Evolutionary conservation across 176 grass and related monocot species (phyloP).

Genomic region (Lolium rigidum): DNA sequence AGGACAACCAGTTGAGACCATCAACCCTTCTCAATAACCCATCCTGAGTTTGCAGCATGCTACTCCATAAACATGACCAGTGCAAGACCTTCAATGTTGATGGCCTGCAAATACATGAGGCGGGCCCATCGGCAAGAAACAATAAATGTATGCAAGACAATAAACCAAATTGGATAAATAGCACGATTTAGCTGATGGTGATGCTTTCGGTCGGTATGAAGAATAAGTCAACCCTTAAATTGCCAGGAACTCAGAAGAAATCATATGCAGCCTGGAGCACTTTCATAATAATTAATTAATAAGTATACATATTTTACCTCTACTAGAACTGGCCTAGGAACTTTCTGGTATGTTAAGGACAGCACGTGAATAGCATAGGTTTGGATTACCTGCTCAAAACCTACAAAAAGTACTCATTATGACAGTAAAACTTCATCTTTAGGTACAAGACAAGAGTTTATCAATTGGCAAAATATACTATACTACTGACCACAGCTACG

Average conservation of each 20-base stretch:
- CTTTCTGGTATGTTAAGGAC: constrained; percentile 96
- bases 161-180: background rate
- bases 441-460: constrained; percentile 1
- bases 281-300: constrained; percentile 15
- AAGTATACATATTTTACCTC: constrained; percentile 61
- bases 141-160: too few species aligned
- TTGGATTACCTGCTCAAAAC: constrained; percentile 99
- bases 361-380: constrained; percentile 85
- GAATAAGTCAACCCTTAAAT: background rate
- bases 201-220: background rate
- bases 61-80: constrained; percentile 95
- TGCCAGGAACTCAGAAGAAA: background rate
- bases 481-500: background rate
- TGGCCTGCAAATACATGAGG: constrained; percentile 57
- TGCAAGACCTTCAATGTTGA: constrained; percentile 90
- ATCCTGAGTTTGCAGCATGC: constrained; percentile 76
- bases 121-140: background rate
- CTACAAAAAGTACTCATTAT: constrained; percentile 29
- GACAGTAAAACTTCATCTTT: background rate
- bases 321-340: constrained; percentile 87
- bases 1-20: constrained; percentile 75
- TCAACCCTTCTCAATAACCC: constrained; percentile 69
- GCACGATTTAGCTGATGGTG: background rate
- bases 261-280: background rate
- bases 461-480: background rate